phyloP scores from a whole-genome alignment of 108 stramenopile species.

The Schizochytrium sp. region DNA sequence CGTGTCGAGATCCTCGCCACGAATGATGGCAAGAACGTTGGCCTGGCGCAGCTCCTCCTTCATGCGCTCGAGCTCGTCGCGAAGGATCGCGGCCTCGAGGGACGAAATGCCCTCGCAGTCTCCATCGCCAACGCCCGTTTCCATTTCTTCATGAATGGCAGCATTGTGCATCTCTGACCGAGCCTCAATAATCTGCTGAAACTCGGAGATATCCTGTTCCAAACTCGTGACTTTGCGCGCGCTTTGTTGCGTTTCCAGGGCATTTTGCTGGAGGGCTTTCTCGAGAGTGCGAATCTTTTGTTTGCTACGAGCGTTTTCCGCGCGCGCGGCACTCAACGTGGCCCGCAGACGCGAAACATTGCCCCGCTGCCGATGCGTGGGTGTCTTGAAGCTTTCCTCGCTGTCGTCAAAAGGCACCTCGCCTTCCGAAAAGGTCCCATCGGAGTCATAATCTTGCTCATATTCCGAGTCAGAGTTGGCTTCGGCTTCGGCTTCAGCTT shows the following conservation, averaged over 20 bases:
- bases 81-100: background rate
- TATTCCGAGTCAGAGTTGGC: background rate
- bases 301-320: background rate
- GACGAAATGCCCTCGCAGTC: background rate
- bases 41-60: background rate
- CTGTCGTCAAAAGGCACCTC: background rate
- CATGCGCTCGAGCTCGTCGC: background rate
- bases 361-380: background rate
- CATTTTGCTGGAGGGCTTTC: background rate
- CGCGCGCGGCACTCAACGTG: background rate
- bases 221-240: background rate
- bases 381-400: background rate
- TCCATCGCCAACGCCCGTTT: background rate
- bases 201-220: background rate
- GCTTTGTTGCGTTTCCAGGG: background rate
- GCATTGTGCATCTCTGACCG: background rate
- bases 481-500: background rate
- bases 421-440: background rate
- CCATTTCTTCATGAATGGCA: background rate
- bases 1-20: background rate
- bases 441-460: background rate
- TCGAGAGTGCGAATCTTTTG: background rate
- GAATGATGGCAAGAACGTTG: background rate
- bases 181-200: background rate
- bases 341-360: background rate